Evolutionary conservation across 1,284 basidiomycete genomes (phyloP).

Genomic region (Pyrrhoderma noxium): DNA sequence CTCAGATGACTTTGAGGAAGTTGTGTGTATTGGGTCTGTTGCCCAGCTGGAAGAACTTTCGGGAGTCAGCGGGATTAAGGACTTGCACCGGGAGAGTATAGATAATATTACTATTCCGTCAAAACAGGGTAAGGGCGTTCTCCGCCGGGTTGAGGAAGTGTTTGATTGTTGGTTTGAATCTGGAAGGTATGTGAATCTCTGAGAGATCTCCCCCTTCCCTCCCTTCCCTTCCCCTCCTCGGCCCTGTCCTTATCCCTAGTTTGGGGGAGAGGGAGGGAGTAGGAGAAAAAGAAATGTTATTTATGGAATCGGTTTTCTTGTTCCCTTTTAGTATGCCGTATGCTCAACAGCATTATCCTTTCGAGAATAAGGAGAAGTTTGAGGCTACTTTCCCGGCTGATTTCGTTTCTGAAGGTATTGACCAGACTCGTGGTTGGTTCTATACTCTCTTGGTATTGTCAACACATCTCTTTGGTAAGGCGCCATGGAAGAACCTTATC

Average conservation of each 20-base stretch:
- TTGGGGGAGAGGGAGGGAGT: no score
- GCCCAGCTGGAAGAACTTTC: conserved; percentile 85
- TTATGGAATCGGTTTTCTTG: neutral
- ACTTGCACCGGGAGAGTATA: conserved; percentile 92
- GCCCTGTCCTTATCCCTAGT: neutral
- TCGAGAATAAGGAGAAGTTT: conserved; percentile 90
- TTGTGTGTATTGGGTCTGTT: conserved; percentile 85
- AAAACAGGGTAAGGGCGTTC: conserved; percentile 76
- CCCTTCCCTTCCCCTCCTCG: neutral
- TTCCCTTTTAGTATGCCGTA: conserved; percentile 85
- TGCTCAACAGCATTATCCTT: conserved; percentile 96
- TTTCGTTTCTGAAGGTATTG: conserved; percentile 96
- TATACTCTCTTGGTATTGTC: conserved; percentile 96
- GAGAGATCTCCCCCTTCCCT: no score
- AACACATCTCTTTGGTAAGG: conserved; percentile 88
- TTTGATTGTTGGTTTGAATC: conserved; percentile 99
- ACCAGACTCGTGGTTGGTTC: conserved; percentile 98
- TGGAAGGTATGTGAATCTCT: conserved; percentile 59
- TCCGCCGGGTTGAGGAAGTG: conserved; percentile 92
- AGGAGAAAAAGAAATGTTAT: no score
- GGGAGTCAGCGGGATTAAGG: conserved; percentile 81
- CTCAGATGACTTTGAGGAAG: conserved; percentile 90
- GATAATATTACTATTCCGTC: conserved; percentile 97
- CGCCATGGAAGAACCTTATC: conserved; percentile 98
- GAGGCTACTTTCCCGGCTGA: conserved; percentile 91